Conservation (phyloP, 73 alveolate species). For the Breviolum minutum region DNA sequence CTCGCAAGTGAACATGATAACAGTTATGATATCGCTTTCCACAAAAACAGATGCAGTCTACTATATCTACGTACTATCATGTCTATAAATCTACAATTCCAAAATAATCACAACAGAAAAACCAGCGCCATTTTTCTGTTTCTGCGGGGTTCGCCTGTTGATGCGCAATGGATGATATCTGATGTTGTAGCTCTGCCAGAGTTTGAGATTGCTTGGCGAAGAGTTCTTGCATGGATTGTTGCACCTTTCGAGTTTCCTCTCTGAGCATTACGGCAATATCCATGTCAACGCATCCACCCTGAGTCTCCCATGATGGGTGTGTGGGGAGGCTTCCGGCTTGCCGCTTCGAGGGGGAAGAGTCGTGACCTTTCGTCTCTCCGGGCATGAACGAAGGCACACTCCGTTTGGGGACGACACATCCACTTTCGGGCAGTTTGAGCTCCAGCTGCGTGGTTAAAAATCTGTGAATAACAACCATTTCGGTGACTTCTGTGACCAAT, state of each 20-base stretch:
- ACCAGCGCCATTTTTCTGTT: too few relatives aligned
- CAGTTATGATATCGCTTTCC: too few relatives aligned
- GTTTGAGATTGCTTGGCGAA: not conserved
- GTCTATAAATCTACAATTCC: too few relatives aligned
- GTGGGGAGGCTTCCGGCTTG: not conserved
- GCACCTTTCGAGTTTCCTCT: conserved; percentile 17
- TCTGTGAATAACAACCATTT: too few relatives aligned
- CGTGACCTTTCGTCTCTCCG: too few relatives aligned
- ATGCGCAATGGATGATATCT: not conserved
- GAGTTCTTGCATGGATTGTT: not conserved
- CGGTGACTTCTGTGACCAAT: too few relatives aligned
- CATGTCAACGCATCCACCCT: not conserved
- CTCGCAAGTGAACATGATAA: too few relatives aligned
- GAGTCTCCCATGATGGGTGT: not conserved
- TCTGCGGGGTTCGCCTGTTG: not conserved
- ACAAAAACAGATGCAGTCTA: too few relatives aligned
- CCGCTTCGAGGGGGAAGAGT: not conserved
- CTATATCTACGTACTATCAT: too few relatives aligned
- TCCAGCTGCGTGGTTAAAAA: not conserved
- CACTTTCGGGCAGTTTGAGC: conserved; percentile 1
- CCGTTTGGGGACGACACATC: too few relatives aligned
- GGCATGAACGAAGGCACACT: not conserved
- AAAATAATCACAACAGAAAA: too few relatives aligned
- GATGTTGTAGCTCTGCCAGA: not conserved
- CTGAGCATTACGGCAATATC: conserved; percentile 28